Conservation (phyloP, 164 flowering plant genomes). For the Warburgia ugandensis region DNA sequence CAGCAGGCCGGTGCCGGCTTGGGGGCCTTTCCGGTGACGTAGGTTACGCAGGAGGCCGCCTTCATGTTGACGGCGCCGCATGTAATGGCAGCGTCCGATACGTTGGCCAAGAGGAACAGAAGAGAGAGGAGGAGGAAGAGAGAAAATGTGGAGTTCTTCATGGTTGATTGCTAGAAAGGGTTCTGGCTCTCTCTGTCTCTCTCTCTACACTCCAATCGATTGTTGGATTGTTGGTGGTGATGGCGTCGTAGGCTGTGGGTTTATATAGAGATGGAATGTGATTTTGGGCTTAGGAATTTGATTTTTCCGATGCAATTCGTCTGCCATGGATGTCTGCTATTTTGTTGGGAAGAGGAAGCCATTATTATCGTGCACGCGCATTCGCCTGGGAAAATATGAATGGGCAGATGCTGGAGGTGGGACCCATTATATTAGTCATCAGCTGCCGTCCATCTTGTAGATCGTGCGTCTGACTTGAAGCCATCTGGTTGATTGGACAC, state of each 20-base stretch:
- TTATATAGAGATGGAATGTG: not conserved
- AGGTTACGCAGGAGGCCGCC: conserved; percentile 29
- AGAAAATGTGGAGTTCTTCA: conserved; percentile 25
- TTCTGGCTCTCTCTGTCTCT: not conserved
- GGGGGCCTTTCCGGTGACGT: conserved; percentile 27
- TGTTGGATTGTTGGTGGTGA: too few species aligned
- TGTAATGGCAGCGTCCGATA: conserved; percentile 18
- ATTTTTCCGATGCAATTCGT: conserved; percentile 1
- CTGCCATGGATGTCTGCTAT: too few species aligned
- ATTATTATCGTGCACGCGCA: too few species aligned
- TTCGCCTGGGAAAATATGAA: too few species aligned
- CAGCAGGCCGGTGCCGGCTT: conserved; percentile 31
- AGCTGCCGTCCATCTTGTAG: too few species aligned
- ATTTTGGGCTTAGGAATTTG: conserved; percentile 1
- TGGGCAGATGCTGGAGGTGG: too few species aligned
- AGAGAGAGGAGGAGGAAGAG: conserved; percentile 17
- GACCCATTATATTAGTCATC: too few species aligned
- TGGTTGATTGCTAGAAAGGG: not conserved
- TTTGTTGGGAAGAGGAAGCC: too few species aligned
- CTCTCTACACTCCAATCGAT: not conserved
- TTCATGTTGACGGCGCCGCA: conserved; percentile 21
- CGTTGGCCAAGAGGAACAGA: conserved; percentile 19
- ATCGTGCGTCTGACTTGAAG: too few species aligned
- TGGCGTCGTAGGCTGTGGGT: too few species aligned
- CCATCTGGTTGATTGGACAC: too few species aligned